Conservation (phyloP, 164 flowering plant genomes). For the Saururus chinensis region DNA sequence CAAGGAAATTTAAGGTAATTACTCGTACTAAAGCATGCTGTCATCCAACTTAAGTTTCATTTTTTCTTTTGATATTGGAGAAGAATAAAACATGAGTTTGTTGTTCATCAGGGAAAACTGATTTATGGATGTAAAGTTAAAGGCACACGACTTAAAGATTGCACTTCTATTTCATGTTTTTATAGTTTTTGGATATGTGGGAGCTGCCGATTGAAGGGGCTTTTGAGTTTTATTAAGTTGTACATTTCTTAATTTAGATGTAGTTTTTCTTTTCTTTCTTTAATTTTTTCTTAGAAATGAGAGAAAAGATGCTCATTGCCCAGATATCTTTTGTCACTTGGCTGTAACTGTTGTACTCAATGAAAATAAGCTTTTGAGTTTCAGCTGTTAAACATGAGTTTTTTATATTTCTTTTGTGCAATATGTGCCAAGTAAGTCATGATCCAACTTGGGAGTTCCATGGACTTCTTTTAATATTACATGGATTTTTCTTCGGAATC, state of each 20-base stretch:
- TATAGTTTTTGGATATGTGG: neutral
- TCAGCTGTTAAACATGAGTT: neutral
- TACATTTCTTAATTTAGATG: neutral
- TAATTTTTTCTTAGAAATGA: neutral
- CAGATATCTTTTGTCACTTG: neutral
- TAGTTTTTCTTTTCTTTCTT: neutral
- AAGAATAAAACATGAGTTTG: neutral
- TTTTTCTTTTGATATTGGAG: constrained; percentile 5
- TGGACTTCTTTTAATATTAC: no score
- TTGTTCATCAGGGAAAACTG: no score
- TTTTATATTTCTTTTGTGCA: neutral
- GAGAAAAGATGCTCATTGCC: neutral
- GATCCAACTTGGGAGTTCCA: no score
- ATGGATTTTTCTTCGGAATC: no score
- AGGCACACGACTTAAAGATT: no score
- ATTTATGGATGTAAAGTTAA: no score
- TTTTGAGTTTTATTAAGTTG: neutral
- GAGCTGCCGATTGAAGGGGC: neutral
- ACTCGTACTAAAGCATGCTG: neutral
- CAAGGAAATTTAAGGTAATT: neutral
- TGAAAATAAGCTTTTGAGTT: neutral
- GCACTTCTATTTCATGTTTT: no score
- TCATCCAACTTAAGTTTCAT: neutral
- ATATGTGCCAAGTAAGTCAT: neutral
- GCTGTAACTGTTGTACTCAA: neutral